These are phyloP conservation scores for Rhododendron griersonianum DNA, from an alignment of 148 eudicot species.

Conservation along the genomic window DNA sequence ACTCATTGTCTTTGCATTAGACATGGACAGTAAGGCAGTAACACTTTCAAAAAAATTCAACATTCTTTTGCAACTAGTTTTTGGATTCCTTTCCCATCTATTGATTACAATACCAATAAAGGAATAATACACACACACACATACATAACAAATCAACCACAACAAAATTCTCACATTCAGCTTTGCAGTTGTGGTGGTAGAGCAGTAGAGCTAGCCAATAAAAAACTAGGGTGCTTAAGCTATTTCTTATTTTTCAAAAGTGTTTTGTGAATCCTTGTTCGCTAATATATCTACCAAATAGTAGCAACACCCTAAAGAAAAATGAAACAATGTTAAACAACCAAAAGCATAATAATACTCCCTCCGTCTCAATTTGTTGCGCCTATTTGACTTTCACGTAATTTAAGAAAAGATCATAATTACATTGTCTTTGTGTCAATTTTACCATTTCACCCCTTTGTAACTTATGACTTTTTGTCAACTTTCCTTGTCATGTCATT, in stretches of 20 bases:
- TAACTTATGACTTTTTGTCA: too few relatives aligned
- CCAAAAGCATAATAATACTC: not conserved
- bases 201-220: not conserved
- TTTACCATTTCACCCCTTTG: too few relatives aligned
- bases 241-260: not conserved
- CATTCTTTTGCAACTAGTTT: too few relatives aligned
- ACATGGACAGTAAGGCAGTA: not conserved
- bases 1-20: not conserved
- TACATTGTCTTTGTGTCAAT: too few relatives aligned
- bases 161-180: not conserved
- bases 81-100: too few relatives aligned
- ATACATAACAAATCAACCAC: not conserved
- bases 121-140: too few relatives aligned
- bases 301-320: not conserved
- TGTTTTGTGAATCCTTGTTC: not conserved
- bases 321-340: not conserved
- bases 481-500: too few relatives aligned
- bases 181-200: not conserved
- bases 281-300: not conserved
- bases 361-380: too few relatives aligned
- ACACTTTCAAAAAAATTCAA: not conserved
- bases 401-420: too few relatives aligned
- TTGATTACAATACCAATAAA: too few relatives aligned
- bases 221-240: not conserved
- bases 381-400: too few relatives aligned